Base-by-base conservation (phyloP, 2,329 filamentous ascomycete species). In the Cadophora sp. region DNA sequence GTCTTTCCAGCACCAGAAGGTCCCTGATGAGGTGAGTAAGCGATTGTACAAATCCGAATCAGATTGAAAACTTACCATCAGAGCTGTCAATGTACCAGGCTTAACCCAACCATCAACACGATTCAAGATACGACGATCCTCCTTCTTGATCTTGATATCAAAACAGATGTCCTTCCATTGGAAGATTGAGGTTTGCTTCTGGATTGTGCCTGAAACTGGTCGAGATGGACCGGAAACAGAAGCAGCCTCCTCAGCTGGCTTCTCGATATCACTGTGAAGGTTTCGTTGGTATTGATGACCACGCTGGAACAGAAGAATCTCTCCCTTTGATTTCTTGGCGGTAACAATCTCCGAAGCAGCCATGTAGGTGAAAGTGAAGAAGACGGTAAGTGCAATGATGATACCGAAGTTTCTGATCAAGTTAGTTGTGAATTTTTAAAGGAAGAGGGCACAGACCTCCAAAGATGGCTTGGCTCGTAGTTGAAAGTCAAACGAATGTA, bases 1-100 rank as follows among this genome's bases (percentile, higher is more conserved):
- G 92, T 96, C 79, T 96, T 96, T 62, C 93, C 92, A 18, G 93
- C 93, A 93, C 8, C 94, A 1, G 81, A 86, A 0, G 88, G 85
- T 45, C 89, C 86, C 66, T 68, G 24, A 20, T 55, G 18, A 16
- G 45, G 94, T 92, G 97, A 83, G 30, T 97, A 85, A 18, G 65
- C 58, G 59, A 70, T 70, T 27, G 30, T 20, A n/a, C 20, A 43
- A 50, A 36, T 27, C 18, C 18, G 16, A 3, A 24, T 2, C 16
- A 8, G 33, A 97, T 91, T 96, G 91, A 56, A 94, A 92, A 56
- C 62, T 43, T 58, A 80, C 90, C 89, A 91, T 91, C 1, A 91
- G 81, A 24, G 88, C 89, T 22, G 89, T 91, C 56, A 90, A 78
- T 50, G 88, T 91, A 59, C 89, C 89, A 18, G 89, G 89, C 76